These are phyloP conservation scores for Calonectria ilicicola DNA, from an alignment of 2,329 filamentous ascomycete genomes.

Conservation along the genomic window DNA sequence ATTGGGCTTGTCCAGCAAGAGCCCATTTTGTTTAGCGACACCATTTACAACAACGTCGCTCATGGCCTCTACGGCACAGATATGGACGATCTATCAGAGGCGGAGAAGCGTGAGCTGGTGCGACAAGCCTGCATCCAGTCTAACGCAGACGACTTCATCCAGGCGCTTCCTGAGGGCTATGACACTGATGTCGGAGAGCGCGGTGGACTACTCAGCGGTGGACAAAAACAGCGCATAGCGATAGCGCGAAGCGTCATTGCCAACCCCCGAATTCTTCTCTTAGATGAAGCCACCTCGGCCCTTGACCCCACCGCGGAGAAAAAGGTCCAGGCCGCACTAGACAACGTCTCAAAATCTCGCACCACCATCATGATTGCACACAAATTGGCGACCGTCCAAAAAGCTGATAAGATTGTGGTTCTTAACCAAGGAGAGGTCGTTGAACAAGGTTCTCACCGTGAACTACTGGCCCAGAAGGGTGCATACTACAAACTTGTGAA, in stretches of 20 bases:
- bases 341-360: constrained; percentile 62
- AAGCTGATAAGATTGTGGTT: constrained; percentile 74
- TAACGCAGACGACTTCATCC: constrained; percentile 30
- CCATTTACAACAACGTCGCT: constrained; percentile 56
- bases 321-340: constrained; percentile 66
- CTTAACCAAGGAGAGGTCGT: constrained; percentile 66
- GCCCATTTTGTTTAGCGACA: constrained; percentile 58
- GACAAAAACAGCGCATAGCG: constrained; percentile 29
- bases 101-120: neutral
- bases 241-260: constrained; percentile 49
- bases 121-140: constrained; percentile 23
- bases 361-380: constrained; percentile 76
- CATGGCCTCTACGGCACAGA: constrained; percentile 51
- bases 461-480: constrained; percentile 60
- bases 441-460: constrained; percentile 66
- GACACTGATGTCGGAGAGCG: constrained; percentile 27
- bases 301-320: constrained; percentile 55
- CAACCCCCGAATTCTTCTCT: constrained; percentile 64
- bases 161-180: constrained; percentile 21
- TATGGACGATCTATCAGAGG: neutral
- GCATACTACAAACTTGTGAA: constrained; percentile 63
- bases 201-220: constrained; percentile 24
- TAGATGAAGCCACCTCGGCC: constrained; percentile 76
- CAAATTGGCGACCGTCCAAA: constrained; percentile 65
- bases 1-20: constrained; percentile 63